These are phyloP conservation scores for Tricholoma saponaceum DNA, from an alignment of 768 basidiomycete genomes.

Conservation along the genomic window DNA sequence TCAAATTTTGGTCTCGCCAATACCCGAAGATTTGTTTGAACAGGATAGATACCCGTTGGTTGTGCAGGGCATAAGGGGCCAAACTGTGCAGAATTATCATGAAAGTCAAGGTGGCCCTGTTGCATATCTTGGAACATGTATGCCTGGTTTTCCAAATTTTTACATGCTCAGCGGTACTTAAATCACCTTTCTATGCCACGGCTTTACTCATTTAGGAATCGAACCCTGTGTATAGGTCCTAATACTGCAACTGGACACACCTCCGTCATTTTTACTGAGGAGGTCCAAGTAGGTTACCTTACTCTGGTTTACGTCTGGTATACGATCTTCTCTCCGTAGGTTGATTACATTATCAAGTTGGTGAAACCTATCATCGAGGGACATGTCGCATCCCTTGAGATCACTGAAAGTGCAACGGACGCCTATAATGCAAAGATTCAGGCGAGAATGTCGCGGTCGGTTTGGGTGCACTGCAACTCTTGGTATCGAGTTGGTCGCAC, in stretches of 20 bases:
- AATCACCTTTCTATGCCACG: neutral
- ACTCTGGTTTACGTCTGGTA: neutral
- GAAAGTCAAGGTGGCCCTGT: slow-evolving; percentile 34
- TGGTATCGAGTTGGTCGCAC: slow-evolving; percentile 36
- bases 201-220: neutral
- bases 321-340: slow-evolving; percentile 18
- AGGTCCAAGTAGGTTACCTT: slow-evolving; percentile 32
- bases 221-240: slow-evolving; percentile 29
- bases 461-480: slow-evolving; percentile 29
- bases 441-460: slow-evolving; percentile 16
- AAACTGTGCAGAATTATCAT: slow-evolving; percentile 38
- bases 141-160: slow-evolving; percentile 46
- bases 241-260: slow-evolving; percentile 42
- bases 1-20: neutral
- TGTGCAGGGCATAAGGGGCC: slow-evolving; percentile 24
- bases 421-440: slow-evolving; percentile 19
- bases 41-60: slow-evolving; percentile 31
- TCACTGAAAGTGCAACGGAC: slow-evolving; percentile 15
- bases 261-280: slow-evolving; percentile 39
- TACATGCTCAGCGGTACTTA: slow-evolving; percentile 33
- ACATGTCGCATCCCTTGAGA: slow-evolving; percentile 12
- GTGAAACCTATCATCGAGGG: slow-evolving; percentile 19
- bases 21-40: neutral
- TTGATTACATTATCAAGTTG: slow-evolving; percentile 32
- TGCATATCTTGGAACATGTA: slow-evolving; percentile 39